Base-by-base conservation (phyloP, 2,329 filamentous ascomycete genomes). In the Boeremia exigua region DNA sequence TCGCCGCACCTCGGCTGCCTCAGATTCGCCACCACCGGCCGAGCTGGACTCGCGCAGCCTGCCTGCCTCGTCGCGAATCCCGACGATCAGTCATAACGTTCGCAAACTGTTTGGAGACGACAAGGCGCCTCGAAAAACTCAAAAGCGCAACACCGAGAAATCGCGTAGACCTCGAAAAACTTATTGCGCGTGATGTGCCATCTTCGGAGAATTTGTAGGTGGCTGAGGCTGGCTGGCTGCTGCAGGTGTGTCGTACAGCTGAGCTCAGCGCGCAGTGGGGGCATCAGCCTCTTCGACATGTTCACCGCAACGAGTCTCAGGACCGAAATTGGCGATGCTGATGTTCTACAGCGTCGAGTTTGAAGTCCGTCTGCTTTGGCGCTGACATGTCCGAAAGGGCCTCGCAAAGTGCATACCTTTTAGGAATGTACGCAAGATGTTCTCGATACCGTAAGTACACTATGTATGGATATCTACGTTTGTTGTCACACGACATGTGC, bases 1-100 rank as follows among this genome's bases (percentile, higher is more conserved):
- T 42, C 42, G 53, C 53, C 42, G 30, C 42, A 36, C 42, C 53
- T 42, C 53, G 53, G 53, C 47, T 44, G 45, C n/a, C 15, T 9
- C 32, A 36, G 12, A 15, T 42, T 46, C 17, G 40, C 52, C 37
- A 42, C 42, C 34, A 11, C 34, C 34, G 19, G 19, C 19, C 19
- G 19, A 23, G 5, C 4, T 11, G 34, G 8, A 12, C 11, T 37
- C 17, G 34, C 38, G 23, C 37, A 43, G 39, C 46, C 32, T 39
- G 25, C 39, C 25, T 44, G 37, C 37, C 32, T 28, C 39, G 38
- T 30, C 15, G 42, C 36, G 42, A 42, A 56, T 56, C 47, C 30
- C 30, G 47, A 36, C 23, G 47, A 47, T 50, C 53, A 28, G 45
- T 23, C 4, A 9, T 25, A 34, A n/a, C 19, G 19, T 23, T 23